Evolutionary conservation across 495 filamentous ascomycete genomes (phyloP).

Genomic region (Penicillium pulvis): DNA sequence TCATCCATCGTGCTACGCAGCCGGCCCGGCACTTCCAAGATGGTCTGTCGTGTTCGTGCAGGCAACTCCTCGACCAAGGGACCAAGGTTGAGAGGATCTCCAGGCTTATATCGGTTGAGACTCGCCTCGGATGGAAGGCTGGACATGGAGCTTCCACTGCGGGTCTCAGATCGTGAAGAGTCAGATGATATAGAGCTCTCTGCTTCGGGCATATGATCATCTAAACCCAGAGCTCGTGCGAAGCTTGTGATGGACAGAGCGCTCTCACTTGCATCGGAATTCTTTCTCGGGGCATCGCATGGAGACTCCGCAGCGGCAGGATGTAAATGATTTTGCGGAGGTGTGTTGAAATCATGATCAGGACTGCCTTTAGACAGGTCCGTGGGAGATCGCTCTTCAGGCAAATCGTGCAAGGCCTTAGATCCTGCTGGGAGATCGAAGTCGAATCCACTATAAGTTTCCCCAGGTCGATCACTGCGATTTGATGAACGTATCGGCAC

Average conservation of each 20-base stretch:
- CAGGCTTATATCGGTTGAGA: slow-evolving; percentile 32
- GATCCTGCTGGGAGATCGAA: slow-evolving; percentile 25
- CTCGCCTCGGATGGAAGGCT: slow-evolving; percentile 53
- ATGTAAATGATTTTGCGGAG: slow-evolving; percentile 21
- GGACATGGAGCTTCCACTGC: slow-evolving; percentile 72
- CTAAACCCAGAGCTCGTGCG: slow-evolving; percentile 42
- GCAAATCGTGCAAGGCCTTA: slow-evolving; percentile 25
- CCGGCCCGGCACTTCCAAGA: slow-evolving; percentile 23
- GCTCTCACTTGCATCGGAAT: slow-evolving; percentile 38
- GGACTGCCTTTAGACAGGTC: slow-evolving; percentile 8
- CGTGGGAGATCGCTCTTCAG: slow-evolving; percentile 15
- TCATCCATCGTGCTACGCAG: slow-evolving; percentile 31
- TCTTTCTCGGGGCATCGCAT: slow-evolving; percentile 22
- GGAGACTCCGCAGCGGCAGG: slow-evolving; percentile 16
- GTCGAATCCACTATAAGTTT: slow-evolving; percentile 36
- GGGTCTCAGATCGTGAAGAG: slow-evolving; percentile 64
- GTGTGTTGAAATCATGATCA: slow-evolving; percentile 9
- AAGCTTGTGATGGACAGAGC: slow-evolving; percentile 43
- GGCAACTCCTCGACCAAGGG: slow-evolving; percentile 43
- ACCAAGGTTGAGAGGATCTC: slow-evolving; percentile 36
- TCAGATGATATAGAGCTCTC: slow-evolving; percentile 71
- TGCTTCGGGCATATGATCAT: slow-evolving; percentile 44
- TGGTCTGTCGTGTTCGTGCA: slow-evolving; percentile 19
- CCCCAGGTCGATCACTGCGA: slow-evolving; percentile 20
- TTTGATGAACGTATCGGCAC: slow-evolving; percentile 27